phyloP scores from a whole-genome alignment of 495 filamentous ascomycete species.

The Podospora fimiseda region DNA sequence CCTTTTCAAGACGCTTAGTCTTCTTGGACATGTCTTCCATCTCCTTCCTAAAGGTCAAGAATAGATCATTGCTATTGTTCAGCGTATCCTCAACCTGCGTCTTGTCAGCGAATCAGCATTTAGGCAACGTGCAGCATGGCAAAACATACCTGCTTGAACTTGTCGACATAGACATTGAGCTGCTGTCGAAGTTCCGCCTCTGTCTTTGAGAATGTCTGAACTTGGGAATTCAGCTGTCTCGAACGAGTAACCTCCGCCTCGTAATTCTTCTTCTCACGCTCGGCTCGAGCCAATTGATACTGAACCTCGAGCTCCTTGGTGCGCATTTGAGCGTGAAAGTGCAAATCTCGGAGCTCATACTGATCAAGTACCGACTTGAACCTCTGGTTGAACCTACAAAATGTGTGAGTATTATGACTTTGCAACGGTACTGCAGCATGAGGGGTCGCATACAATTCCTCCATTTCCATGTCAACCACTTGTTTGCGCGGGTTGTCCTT shows the following conservation, averaged over 20 bases:
- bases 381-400: constrained; percentile 68
- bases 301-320: constrained; percentile 97
- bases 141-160: constrained; percentile 92
- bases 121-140: constrained; percentile 8
- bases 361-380: constrained; percentile 94
- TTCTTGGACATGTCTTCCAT: constrained; percentile 99
- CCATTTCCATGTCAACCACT: constrained; percentile 70
- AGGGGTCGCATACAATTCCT: constrained; percentile 65
- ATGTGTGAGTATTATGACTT: constrained; percentile 18
- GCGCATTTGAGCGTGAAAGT: constrained; percentile 81
- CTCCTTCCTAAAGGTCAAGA: constrained; percentile 95
- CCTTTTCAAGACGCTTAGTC: constrained; percentile 94
- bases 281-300: constrained; percentile 75
- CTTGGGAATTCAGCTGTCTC: constrained; percentile 79
- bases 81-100: constrained; percentile 92
- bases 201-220: constrained; percentile 92
- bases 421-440: background rate
- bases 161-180: constrained; percentile 97
- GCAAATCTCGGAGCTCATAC: constrained; percentile 87
- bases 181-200: constrained; percentile 90
- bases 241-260: constrained; percentile 74
- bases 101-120: background rate
- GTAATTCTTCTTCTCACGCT: constrained; percentile 79
- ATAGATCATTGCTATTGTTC: constrained; percentile 97
- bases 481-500: constrained; percentile 70